Conservation (phyloP, 2,329 filamentous ascomycete genomes). For the Monilinia fructicola region DNA sequence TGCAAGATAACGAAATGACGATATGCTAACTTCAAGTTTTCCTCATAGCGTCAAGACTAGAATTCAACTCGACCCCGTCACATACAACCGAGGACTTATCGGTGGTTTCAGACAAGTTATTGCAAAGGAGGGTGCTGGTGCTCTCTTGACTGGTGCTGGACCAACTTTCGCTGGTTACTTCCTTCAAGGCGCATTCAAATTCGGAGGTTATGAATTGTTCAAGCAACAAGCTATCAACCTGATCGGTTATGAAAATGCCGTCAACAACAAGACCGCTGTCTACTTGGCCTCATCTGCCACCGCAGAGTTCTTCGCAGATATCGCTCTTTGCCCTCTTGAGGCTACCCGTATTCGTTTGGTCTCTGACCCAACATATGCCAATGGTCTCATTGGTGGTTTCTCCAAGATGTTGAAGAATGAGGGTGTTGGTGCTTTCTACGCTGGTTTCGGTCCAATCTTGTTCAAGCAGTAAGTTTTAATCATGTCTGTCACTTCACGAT, state of each 20-base stretch:
- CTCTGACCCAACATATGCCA: constrained; percentile 81
- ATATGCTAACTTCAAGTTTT: constrained; percentile 32
- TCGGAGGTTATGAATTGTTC: constrained; percentile 95
- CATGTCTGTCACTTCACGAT: not conserved
- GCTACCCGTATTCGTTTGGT: constrained; percentile 92
- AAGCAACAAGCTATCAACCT: constrained; percentile 85
- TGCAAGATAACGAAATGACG: constrained; percentile 26
- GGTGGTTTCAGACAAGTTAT: constrained; percentile 86
- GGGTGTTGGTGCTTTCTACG: constrained; percentile 85
- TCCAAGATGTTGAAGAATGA: constrained; percentile 79
- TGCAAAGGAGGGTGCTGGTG: constrained; percentile 78
- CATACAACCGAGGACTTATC: constrained; percentile 85
- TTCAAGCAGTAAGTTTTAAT: constrained; percentile 67
- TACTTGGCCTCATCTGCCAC: constrained; percentile 70
- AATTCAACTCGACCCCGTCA: constrained; percentile 87
- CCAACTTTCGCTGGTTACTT: constrained; percentile 89
- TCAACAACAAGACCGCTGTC: constrained; percentile 76
- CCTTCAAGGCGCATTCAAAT: constrained; percentile 91
- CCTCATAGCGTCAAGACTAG: constrained; percentile 81
- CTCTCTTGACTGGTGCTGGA: constrained; percentile 81
- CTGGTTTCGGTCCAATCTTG: constrained; percentile 82
- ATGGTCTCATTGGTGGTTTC: constrained; percentile 76
- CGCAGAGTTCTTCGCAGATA: constrained; percentile 71
- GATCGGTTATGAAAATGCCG: constrained; percentile 74
- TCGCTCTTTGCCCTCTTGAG: constrained; percentile 88